Conservation (phyloP, 2,329 filamentous ascomycete genomes). For the Fusarium tricinctum region DNA sequence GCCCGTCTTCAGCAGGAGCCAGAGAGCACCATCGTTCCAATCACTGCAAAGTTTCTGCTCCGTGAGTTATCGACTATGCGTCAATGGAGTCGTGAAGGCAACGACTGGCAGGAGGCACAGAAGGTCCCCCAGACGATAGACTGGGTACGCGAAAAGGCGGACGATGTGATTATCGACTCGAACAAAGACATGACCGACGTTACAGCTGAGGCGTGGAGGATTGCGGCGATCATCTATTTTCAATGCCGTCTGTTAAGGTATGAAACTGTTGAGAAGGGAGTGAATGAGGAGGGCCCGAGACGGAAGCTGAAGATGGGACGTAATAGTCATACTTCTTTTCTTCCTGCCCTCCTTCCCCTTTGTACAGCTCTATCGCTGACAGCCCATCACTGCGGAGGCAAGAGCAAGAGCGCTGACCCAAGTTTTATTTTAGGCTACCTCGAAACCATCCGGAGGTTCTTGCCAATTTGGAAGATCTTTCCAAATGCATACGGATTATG, state of each 20-base stretch:
- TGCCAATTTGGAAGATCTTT: conserved; percentile 52
- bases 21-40: conserved; percentile 51
- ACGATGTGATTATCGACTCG: conserved; percentile 47
- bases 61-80: conserved; percentile 51
- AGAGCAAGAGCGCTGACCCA: conserved; percentile 22
- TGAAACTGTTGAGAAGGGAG: conserved; percentile 2
- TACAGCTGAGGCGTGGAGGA: conserved; percentile 59
- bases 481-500: conserved; percentile 57
- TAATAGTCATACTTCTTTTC: neutral
- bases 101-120: conserved; percentile 39
- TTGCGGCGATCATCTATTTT: conserved; percentile 57
- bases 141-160: conserved; percentile 50
- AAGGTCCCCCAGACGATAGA: conserved; percentile 43
- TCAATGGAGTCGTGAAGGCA: conserved; percentile 55
- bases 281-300: neutral
- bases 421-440: conserved; percentile 52
- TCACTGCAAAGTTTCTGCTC: conserved; percentile 50
- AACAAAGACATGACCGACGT: conserved; percentile 57
- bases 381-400: neutral
- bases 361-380: neutral
- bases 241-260: conserved; percentile 58
- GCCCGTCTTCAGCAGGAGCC: conserved; percentile 54
- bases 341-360: conserved; percentile 1
- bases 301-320: neutral
- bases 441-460: conserved; percentile 56